These are phyloP conservation scores for Trichoderma koningiopsis DNA, from an alignment of 2,329 filamentous ascomycete species.

Conservation along the genomic window DNA sequence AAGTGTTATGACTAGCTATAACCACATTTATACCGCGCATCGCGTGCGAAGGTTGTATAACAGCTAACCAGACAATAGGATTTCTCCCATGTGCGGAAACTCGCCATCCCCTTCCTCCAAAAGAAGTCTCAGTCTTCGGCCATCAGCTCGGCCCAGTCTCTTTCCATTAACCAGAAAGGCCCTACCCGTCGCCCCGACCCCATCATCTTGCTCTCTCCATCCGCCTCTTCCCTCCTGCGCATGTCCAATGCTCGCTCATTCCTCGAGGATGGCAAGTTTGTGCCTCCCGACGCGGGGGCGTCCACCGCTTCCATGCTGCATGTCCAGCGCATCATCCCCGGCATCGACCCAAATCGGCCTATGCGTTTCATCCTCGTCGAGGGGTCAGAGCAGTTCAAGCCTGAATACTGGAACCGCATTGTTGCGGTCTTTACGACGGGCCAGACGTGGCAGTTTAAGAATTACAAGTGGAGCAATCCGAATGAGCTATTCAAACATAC, in stretches of 20 bases:
- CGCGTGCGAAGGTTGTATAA: not conserved
- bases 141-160: constrained; percentile 47
- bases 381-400: constrained; percentile 90
- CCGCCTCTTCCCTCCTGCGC: constrained; percentile 88
- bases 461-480: constrained; percentile 92
- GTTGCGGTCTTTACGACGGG: constrained; percentile 97
- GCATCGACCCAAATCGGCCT: constrained; percentile 68
- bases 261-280: constrained; percentile 81
- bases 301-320: constrained; percentile 80
- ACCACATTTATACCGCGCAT: not conserved
- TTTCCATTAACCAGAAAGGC: constrained; percentile 57
- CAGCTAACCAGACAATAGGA: constrained; percentile 59
- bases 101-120: constrained; percentile 74
- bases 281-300: constrained; percentile 70
- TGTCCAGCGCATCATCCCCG: constrained; percentile 74
- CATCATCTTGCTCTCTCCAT: constrained; percentile 96
- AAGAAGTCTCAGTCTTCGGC: constrained; percentile 54
- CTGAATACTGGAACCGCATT: constrained; percentile 94
- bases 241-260: constrained; percentile 96
- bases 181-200: constrained; percentile 65
- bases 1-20: constrained; percentile 38
- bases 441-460: constrained; percentile 98
- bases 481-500: constrained; percentile 88
- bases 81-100: constrained; percentile 90
- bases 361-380: constrained; percentile 96